These are phyloP conservation scores for Hansenula lynferdii DNA, from an alignment of 1,139 yeast species.

Conservation along the genomic window DNA sequence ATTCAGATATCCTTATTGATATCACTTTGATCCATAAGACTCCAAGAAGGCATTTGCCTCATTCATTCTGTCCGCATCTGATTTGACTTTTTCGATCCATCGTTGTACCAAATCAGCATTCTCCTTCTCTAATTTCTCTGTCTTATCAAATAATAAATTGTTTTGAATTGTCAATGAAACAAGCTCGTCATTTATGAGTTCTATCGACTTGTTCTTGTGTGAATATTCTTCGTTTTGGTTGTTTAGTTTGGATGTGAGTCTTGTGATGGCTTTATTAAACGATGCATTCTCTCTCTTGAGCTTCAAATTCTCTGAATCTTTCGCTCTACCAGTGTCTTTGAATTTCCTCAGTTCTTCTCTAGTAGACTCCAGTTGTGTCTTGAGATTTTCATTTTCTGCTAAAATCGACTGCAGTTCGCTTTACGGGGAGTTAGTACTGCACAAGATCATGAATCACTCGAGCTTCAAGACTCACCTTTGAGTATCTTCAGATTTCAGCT, in stretches of 20 bases:
- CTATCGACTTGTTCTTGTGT: constrained; percentile 53
- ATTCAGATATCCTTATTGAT: too few relatives aligned
- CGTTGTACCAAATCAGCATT: constrained; percentile 47
- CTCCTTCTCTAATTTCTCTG: constrained; percentile 36
- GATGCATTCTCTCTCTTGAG: constrained; percentile 10
- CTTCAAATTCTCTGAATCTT: constrained; percentile 3
- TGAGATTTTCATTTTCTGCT: constrained; percentile 12
- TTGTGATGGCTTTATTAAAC: constrained; percentile 22
- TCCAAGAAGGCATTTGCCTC: constrained; percentile 44
- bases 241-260: constrained; percentile 29
- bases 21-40: constrained; percentile 15
- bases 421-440: neutral
- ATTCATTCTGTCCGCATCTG: constrained; percentile 55
- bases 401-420: constrained; percentile 31
- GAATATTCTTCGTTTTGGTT: constrained; percentile 40
- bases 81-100: constrained; percentile 54
- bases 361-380: neutral
- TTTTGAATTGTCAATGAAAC: constrained; percentile 64
- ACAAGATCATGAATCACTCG: neutral
- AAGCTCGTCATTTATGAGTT: constrained; percentile 65
- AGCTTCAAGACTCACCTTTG: constrained; percentile 3
- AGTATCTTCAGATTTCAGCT: neutral
- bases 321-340: constrained; percentile 3
- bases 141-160: constrained; percentile 48
- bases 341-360: constrained; percentile 1